Base-by-base conservation (phyloP, 2,329 filamentous ascomycete genomes). In the Talaromyces sp. region DNA sequence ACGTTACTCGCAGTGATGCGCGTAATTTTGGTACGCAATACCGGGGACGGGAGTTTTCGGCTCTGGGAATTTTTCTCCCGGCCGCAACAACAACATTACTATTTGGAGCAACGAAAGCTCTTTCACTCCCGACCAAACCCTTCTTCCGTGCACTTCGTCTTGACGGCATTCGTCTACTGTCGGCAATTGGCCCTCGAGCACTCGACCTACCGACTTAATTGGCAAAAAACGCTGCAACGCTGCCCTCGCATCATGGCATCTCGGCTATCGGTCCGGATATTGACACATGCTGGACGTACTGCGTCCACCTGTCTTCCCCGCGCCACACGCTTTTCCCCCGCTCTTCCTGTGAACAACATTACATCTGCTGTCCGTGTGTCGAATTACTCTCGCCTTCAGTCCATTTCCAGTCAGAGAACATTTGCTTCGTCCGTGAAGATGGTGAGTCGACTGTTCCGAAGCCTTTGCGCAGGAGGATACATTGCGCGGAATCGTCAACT, bases 361-460 rank as follows among this genome's bases (percentile, higher is more conserved):
- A 58, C 69, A 46, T 66, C 67, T 64, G 64, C 68, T 68, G 68
- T 56, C 62, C 63, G 54, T 59, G 69, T 32, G 63, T 62, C 58
- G 43, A 70, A 73, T n/a, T 72, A 72, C 62, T 66, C 73, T 66
- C 73, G 71, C 65, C 70, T 75, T 60, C 73, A 75, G 62, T 69
- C 68, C 31, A 58, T 74, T 64, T 62, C 67, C 61, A 70, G 65
- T 68, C 71, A 70, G 68, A 68, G 72, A 67, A 65, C 71, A 57
- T 75, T 75, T 63, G 67, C 68, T 66, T 72, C 72, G 60, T 74
- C 73, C 54, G 65, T 69, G 66, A 74, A 63, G 65, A 75, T 75
- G 73, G 73, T 75, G 69, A 58, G 68, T 63, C 12, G 29, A n/a
- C n/a, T n/a, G n/a, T n/a, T n/a, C n/a, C n/a, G n/a, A n/a, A n/a